phyloP scores from a whole-genome alignment of 2,329 filamentous ascomycete species.

The Acephala macrosclerotiorum region DNA sequence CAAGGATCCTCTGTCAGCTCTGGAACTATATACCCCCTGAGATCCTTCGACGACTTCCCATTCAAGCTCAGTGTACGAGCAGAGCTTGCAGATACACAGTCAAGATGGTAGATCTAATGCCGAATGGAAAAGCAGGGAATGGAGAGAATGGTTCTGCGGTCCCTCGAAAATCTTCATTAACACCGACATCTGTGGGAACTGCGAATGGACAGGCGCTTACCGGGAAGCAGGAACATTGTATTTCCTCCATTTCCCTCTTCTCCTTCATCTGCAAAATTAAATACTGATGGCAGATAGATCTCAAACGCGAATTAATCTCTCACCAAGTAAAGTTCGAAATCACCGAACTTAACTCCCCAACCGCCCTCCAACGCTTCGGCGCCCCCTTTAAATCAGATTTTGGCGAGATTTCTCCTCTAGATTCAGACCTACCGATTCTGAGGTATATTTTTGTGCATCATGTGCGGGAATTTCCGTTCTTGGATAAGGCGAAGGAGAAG shows the following conservation, averaged over 20 bases:
- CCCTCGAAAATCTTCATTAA: conserved; percentile 6
- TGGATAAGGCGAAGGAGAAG: conserved; percentile 96
- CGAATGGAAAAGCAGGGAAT: conserved; percentile 19
- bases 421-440: conserved; percentile 92
- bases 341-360: conserved; percentile 90
- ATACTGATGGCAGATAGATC: conserved; percentile 63
- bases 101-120: background rate
- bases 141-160: conserved; percentile 31
- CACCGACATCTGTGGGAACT: conserved; percentile 9
- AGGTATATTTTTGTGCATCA: conserved; percentile 98
- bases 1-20: conserved; percentile 1
- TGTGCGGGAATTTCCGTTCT: conserved; percentile 96
- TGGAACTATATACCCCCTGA: conserved; percentile 1
- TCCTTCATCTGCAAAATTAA: conserved; percentile 31
- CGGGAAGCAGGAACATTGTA: conserved; percentile 98
- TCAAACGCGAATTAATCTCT: conserved; percentile 93
- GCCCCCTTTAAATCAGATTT: conserved; percentile 93
- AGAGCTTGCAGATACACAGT: background rate
- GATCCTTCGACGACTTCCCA: background rate
- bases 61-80: background rate
- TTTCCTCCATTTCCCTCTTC: conserved; percentile 43
- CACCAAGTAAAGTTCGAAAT: conserved; percentile 93
- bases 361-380: conserved; percentile 91
- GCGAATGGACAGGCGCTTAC: conserved; percentile 61
- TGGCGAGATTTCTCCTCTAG: conserved; percentile 90